Base-by-base conservation (phyloP, 2,329 filamentous ascomycete species). In the Graphium sp. region DNA sequence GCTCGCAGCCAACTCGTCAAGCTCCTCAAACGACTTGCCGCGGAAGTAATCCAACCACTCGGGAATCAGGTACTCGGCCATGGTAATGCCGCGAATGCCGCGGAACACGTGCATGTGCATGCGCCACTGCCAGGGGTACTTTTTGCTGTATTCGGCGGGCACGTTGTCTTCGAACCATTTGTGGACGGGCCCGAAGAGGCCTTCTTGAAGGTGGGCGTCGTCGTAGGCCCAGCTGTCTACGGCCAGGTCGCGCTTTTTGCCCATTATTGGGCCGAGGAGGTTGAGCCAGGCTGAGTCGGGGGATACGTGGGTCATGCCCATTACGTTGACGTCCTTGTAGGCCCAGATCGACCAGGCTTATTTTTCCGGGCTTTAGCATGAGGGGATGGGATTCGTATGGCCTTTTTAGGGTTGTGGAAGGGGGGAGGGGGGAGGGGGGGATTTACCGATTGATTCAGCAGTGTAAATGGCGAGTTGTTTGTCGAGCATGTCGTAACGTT, bases 271-370 rank as follows among this genome's bases (percentile, higher is more conserved):
- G 12, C 50, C 40, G 23, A 72, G 55, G 3, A 59, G 55, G 14
- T 50, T 50, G 43, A 66, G 66, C 46, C 64, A 69, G 3, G 50
- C 37, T 6, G 52, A 58, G 8, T 57, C 42, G 0, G 58, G 56
- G 19, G 50, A 48, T 1, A 59, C 48, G 34, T 63, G 58, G 0
- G 64, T 48, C 62, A 70, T 66, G 5, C 63, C 65, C 41, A 68
- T 62, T 24, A 62, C 53, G 0, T 64, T 62, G 22, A 69, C 58
- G 33, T 70, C 63, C 41, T 69, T 70, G 44, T 66, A 69, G 0
- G 65, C 44, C 64, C 65, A 70, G 39, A 74, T 74, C 10, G 50
- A 61, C 70, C 68, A 74, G 25, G 56, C n/a, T 59, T 44, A 42
- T 59, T 7, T 25, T 55, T 29, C 60, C 55, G 32, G 18, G 22